Percentiles rank a stretch among this genome's conserved stretches.
These are phyloP conservation scores for Arthroderma sp. DNA, from an alignment of 2,329 filamentous ascomycete species.

Conservation along the genomic window DNA sequence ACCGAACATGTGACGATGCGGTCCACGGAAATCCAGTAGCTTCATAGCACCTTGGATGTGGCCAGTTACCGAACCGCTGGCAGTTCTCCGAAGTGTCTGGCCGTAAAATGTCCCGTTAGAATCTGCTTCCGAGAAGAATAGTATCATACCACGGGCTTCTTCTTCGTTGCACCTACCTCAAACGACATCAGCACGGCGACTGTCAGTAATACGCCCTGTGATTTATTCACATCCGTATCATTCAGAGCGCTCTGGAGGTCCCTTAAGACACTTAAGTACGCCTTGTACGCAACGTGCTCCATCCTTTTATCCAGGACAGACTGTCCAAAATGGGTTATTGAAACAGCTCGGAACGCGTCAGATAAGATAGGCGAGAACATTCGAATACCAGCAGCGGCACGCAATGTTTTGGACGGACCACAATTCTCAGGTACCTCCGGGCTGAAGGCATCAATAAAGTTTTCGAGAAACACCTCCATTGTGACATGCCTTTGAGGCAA, in stretches of 20 bases:
- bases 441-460: slow-evolving; percentile 29
- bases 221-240: slow-evolving; percentile 24
- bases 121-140: background rate
- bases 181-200: slow-evolving; percentile 27
- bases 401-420: slow-evolving; percentile 24
- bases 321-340: slow-evolving; percentile 27
- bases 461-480: slow-evolving; percentile 25
- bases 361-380: slow-evolving; percentile 28
- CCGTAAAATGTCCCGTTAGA: background rate
- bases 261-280: slow-evolving; percentile 24
- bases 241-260: slow-evolving; percentile 24
- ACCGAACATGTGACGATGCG: slow-evolving; percentile 27
- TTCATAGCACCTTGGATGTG: slow-evolving; percentile 25
- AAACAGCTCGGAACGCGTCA: slow-evolving; percentile 26
- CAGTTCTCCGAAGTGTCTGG: slow-evolving; percentile 26
- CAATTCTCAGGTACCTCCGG: slow-evolving; percentile 22
- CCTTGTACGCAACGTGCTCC: slow-evolving; percentile 20
- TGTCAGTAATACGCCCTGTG: slow-evolving; percentile 26
- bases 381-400: slow-evolving; percentile 25
- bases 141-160: background rate
- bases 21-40: slow-evolving; percentile 26
- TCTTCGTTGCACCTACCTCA: slow-evolving; percentile 15
- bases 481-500: slow-evolving; percentile 1
- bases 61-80: slow-evolving; percentile 19
- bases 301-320: slow-evolving; percentile 22